A percentile compares a stretch with the other conserved stretches of the same genome.
These are phyloP conservation scores for Sicyos baderoa DNA, from an alignment of 306 rosid genomes.

Conservation along the genomic window DNA sequence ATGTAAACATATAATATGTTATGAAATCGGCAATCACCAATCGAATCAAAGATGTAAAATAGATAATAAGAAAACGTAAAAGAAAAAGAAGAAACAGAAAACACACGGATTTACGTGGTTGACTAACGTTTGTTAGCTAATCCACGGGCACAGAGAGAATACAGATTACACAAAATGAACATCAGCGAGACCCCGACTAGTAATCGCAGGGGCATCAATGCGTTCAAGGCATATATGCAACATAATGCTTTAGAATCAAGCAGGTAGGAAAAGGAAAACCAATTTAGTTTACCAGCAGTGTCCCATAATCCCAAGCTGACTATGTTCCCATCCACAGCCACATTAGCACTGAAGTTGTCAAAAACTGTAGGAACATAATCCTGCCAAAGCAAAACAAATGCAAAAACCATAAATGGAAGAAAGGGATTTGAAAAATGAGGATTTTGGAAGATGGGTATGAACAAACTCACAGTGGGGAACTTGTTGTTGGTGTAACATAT, in stretches of 20 bases:
- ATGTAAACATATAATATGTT: too few relatives aligned
- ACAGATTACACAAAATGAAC: too few relatives aligned
- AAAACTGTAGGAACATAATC: conserved; percentile 90
- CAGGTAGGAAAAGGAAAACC: conserved; percentile 8
- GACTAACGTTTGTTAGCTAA: too few relatives aligned
- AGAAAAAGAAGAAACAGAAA: too few relatives aligned
- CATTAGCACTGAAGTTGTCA: conserved; percentile 97
- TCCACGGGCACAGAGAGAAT: too few relatives aligned
- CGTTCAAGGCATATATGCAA: too few relatives aligned
- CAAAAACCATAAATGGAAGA: conserved; percentile 17
- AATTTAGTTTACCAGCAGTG: conserved; percentile 66
- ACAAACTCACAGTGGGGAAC: conserved; percentile 71
- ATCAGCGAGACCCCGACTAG: too few relatives aligned
- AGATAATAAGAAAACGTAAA: too few relatives aligned
- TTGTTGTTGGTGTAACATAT: conserved; percentile 96
- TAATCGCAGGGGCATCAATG: too few relatives aligned
- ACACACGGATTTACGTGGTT: too few relatives aligned
- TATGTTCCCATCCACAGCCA: conserved; percentile 82
- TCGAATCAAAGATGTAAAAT: too few relatives aligned
- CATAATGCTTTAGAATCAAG: background rate
- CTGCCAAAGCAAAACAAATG: conserved; percentile 30
- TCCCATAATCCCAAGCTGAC: conserved; percentile 97
- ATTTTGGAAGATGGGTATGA: conserved; percentile 14
- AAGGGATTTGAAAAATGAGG: conserved; percentile 10
- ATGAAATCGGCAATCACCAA: too few relatives aligned